Conservation (phyloP, 176 grass and related monocot species). For the Eragrostis curvula region DNA sequence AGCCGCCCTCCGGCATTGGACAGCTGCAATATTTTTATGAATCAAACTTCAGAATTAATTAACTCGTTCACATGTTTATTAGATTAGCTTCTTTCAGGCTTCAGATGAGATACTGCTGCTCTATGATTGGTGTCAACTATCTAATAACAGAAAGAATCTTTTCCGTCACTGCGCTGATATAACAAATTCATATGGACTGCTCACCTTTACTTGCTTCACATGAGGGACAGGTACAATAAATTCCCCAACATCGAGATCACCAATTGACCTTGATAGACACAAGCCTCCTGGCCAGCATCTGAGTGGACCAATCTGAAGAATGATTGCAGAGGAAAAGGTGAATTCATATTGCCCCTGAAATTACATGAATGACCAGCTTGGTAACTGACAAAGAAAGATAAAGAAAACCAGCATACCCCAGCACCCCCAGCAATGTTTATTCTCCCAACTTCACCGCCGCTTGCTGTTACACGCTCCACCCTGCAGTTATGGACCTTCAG, state of each 20-base stretch:
- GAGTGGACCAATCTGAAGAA: constrained; percentile 89
- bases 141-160: constrained; percentile 44
- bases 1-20: constrained; percentile 89
- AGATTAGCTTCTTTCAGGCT: constrained; percentile 30
- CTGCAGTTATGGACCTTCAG: constrained; percentile 42
- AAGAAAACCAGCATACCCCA: constrained; percentile 60
- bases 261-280: constrained; percentile 98
- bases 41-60: constrained; percentile 38
- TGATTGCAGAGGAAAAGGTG: constrained; percentile 28
- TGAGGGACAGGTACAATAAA: constrained; percentile 97
- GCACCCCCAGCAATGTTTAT: constrained; percentile 85
- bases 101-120: constrained; percentile 29
- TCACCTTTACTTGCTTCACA: constrained; percentile 99
- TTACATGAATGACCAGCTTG: constrained; percentile 16
- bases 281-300: constrained; percentile 99
- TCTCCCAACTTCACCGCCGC: constrained; percentile 95
- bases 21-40: constrained; percentile 62
- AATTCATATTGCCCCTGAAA: constrained; percentile 30
- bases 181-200: constrained; percentile 7
- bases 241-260: constrained; percentile 91
- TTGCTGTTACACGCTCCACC: constrained; percentile 86
- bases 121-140: constrained; percentile 36
- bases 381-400: constrained; percentile 31
- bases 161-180: constrained; percentile 20
- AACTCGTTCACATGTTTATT: constrained; percentile 8